Conservation (phyloP, 139 green algal genomes). For the Chlamydomonas asymmetrica region DNA sequence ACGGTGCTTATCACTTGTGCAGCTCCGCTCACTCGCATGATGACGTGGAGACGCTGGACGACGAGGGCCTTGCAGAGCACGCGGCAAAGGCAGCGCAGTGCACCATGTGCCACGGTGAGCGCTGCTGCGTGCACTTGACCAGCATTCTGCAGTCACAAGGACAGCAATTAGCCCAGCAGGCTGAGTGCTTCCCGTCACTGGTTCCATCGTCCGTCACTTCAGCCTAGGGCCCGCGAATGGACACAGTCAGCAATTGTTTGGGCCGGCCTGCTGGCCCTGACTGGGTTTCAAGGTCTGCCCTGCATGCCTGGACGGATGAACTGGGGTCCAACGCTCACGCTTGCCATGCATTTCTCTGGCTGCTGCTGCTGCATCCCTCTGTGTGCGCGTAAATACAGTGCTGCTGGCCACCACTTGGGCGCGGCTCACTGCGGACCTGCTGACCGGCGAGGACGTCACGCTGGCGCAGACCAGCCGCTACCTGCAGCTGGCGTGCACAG, state of each 20-base stretch:
- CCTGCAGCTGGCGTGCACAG: constrained; percentile 9
- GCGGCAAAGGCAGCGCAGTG: constrained; percentile 23
- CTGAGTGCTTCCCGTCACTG: too few species aligned
- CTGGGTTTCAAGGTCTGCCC: background rate
- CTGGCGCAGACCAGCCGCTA: background rate
- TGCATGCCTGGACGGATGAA: background rate
- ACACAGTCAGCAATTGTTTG: background rate
- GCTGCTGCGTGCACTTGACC: too few species aligned
- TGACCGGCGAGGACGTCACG: constrained; percentile 9
- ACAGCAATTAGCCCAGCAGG: too few species aligned
- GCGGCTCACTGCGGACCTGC: background rate
- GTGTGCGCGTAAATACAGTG: background rate
- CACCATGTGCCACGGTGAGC: constrained; percentile 17
- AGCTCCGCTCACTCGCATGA: too few species aligned
- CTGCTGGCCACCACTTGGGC: constrained; percentile 8
- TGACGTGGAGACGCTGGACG: constrained; percentile 20
- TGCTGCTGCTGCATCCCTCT: background rate
- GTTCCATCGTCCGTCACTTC: too few species aligned
- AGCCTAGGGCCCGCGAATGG: background rate
- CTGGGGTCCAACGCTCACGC: background rate
- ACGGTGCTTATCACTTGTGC: too few species aligned
- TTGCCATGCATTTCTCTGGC: background rate
- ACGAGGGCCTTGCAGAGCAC: constrained; percentile 13
- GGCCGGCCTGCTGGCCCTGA: too few species aligned
- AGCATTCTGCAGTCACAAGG: too few species aligned